Base-by-base conservation (phyloP, 2,329 filamentous ascomycete species). In the Pseudocercospora vitis region DNA sequence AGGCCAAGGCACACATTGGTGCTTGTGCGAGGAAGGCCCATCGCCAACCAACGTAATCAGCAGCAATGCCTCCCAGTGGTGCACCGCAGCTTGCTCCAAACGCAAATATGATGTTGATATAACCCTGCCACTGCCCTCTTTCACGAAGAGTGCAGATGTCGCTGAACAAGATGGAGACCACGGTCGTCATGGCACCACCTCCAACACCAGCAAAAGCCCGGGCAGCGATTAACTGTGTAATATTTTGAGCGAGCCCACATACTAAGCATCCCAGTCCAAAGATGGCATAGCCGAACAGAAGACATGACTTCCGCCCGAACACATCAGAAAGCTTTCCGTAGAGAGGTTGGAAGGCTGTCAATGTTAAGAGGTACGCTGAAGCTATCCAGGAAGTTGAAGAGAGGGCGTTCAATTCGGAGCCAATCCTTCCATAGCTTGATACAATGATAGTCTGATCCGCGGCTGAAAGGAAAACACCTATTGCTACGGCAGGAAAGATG, bases 381-480 rank as follows among this genome's bases (percentile, higher is more conserved):
- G 86, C 86, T 54, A 91, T 86, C 87, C 88, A 91, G 48, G 82
- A 86, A 3, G 87, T 89, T 60, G 81, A 82, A 66, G 87, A 89
- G 48, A 92, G 76, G 1, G 88, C 86, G 48, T 88, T 77, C 23
- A 92, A 74, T 58, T 91, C 88, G 52, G 81, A 88, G 8, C 87
- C 88, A 63, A 92, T 91, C 58, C 80, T 83, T 46, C 86, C 86
- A 69, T 91, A 91, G n/a, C 81, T 85, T n/a, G 84, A 83, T 45
- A 91, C 82, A 24, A 88, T 84, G 50, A 91, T 82, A 0, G 89
- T 89, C 69, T 91, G 87, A 66, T 92, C 88, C 47, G 86, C 78
- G 3, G 88, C 86, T 16, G 85, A 80, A 6, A 92, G 76, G 66
- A 88, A 89, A 33, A 91, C 57, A n/a, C 83, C 83, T 49, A 86